phyloP scores from a whole-genome alignment of 441 rosid genomes.

The Pelargonium citronellum region DNA sequence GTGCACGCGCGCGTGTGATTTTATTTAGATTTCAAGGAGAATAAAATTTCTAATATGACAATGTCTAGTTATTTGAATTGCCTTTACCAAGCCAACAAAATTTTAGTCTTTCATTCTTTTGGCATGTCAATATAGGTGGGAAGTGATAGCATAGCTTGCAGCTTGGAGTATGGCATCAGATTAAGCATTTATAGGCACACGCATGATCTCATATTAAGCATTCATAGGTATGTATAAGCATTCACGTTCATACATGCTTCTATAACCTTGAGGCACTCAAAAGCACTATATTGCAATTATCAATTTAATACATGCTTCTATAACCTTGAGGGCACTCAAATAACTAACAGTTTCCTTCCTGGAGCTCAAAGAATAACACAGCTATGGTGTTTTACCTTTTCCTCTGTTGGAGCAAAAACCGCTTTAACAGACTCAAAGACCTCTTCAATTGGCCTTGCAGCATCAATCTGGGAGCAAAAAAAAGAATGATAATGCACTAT shows the following conservation, averaged over 20 bases:
- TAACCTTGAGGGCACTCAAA: not conserved
- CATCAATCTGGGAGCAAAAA: constrained; percentile 54
- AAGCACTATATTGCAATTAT: not conserved
- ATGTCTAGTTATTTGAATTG: no score
- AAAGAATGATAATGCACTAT: not conserved
- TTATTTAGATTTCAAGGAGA: no score
- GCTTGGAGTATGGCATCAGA: no score
- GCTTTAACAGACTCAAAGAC: constrained; percentile 67
- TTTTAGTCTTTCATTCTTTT: no score
- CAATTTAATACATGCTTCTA: not conserved
- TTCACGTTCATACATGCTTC: not conserved
- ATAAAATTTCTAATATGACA: no score
- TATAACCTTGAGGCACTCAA: no score
- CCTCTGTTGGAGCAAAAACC: constrained; percentile 45
- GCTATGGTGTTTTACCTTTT: constrained; percentile 35
- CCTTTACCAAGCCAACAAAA: no score
- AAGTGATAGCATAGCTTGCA: no score
- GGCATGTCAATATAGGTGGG: no score
- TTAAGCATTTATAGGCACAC: no score
- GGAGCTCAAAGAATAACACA: not conserved
- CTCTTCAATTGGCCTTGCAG: constrained; percentile 62
- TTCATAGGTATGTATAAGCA: not conserved
- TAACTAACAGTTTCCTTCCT: not conserved
- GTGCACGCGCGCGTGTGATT: no score
- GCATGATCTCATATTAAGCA: no score